Evolutionary conservation across 2,329 filamentous ascomycete genomes (phyloP).

Genomic region (Fusarium pininemorale): DNA sequence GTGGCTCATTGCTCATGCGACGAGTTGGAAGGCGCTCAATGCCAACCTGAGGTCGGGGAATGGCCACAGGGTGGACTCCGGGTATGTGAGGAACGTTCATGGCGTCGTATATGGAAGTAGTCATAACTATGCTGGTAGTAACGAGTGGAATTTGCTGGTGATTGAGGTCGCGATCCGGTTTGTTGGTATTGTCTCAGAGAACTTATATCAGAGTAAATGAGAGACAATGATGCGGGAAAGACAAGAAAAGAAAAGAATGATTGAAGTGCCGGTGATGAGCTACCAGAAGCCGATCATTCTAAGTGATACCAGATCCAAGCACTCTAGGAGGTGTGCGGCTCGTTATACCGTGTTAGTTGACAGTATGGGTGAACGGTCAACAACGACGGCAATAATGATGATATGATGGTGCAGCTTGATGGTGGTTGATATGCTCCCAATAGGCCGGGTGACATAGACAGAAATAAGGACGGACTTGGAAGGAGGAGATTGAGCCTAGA

Average conservation of each 20-base stretch:
- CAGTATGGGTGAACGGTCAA: conserved; percentile 17
- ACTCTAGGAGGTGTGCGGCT: conserved; percentile 8
- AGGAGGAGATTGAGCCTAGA: conserved; percentile 40
- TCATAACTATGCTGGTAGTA: conserved; percentile 46
- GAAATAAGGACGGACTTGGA: conserved; percentile 31
- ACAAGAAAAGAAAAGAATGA: not conserved
- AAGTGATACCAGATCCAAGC: conserved; percentile 11
- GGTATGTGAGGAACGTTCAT: conserved; percentile 55
- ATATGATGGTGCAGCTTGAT: conserved; percentile 6
- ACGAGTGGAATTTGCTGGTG: not conserved
- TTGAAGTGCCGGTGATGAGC: not conserved
- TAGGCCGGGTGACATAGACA: conserved; percentile 25
- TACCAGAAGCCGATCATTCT: conserved; percentile 15
- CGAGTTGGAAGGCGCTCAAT: conserved; percentile 81
- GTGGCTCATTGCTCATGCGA: conserved; percentile 76
- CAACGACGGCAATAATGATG: conserved; percentile 7
- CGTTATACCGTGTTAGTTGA: conserved; percentile 6
- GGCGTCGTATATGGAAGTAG: conserved; percentile 51
- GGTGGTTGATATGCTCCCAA: conserved; percentile 22
- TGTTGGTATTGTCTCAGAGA: not conserved
- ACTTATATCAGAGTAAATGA: not conserved
- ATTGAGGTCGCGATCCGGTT: not conserved
- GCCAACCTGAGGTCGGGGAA: conserved; percentile 80
- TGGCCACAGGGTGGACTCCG: conserved; percentile 60
- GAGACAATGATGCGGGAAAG: not conserved